Conservation (phyloP, 768 basidiomycete species). For the Russula virescens region DNA sequence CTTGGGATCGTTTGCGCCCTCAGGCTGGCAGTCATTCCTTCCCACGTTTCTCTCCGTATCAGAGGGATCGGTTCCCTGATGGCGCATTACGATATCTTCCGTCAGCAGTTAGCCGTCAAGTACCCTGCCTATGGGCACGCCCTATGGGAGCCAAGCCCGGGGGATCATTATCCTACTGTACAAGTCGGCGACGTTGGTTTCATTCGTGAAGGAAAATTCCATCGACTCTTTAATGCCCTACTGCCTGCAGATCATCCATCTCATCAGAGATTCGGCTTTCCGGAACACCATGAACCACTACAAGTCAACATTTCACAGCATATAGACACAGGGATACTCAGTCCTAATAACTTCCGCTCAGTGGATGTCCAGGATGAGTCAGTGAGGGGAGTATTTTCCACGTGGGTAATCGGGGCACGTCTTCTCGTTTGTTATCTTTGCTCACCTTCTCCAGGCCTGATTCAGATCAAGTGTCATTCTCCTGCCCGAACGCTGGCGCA, state of each 20-base stretch:
- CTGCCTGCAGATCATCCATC: neutral
- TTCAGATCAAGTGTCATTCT: neutral
- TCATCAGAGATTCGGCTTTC: conserved; percentile 1
- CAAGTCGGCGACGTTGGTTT: neutral
- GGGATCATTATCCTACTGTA: neutral
- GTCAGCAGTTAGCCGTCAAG: neutral
- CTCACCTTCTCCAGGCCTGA: neutral
- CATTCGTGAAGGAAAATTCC: neutral
- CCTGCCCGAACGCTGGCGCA: neutral
- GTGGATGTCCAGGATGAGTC: neutral
- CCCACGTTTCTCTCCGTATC: no score
- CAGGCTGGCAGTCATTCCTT: no score
- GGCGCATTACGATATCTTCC: neutral
- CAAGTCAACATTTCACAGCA: neutral
- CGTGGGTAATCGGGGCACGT: neutral
- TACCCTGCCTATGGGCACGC: neutral
- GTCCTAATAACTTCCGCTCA: neutral
- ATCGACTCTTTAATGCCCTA: neutral
- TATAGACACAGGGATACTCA: neutral
- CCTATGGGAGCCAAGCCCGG: neutral
- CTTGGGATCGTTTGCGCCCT: no score
- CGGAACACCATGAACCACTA: neutral
- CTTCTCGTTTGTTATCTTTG: neutral
- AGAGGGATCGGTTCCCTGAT: neutral
- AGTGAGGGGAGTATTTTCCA: neutral